A percentile compares a stretch with the other conserved stretches of the same genome.
Conservation (phyloP, 192 early-diverging fungal species). For the Backusella morwellensis region DNA sequence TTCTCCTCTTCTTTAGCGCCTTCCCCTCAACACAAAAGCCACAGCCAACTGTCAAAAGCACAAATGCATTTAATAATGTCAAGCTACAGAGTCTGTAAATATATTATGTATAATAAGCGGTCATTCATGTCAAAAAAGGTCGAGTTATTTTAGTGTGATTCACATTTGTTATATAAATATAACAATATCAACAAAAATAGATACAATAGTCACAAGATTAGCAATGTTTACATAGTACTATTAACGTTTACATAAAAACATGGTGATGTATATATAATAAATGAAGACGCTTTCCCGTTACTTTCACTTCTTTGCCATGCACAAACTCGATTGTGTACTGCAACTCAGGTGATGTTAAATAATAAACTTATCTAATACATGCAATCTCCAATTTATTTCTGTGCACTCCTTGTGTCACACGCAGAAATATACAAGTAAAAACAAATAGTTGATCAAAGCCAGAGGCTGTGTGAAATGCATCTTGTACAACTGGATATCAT, state of each 20-base stretch:
- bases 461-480: neutral
- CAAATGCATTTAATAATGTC: neutral
- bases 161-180: neutral
- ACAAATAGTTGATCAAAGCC: neutral
- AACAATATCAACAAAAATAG: neutral
- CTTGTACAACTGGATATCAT: neutral
- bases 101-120: neutral
- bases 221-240: neutral
- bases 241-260: neutral
- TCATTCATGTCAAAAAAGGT: no score
- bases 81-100: neutral
- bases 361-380: slow-evolving; percentile 2
- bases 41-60: neutral
- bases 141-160: neutral
- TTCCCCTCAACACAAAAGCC: neutral
- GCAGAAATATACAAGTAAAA: neutral
- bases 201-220: neutral
- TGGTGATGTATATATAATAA: neutral
- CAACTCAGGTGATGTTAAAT: neutral
- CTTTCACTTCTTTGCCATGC: neutral
- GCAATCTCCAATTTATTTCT: neutral
- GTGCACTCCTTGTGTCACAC: neutral
- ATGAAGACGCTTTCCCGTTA: neutral
- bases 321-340: neutral
- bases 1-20: neutral